Conservation (phyloP, 176 grass and related monocot species). For the Chrysopogon serrulatus region DNA sequence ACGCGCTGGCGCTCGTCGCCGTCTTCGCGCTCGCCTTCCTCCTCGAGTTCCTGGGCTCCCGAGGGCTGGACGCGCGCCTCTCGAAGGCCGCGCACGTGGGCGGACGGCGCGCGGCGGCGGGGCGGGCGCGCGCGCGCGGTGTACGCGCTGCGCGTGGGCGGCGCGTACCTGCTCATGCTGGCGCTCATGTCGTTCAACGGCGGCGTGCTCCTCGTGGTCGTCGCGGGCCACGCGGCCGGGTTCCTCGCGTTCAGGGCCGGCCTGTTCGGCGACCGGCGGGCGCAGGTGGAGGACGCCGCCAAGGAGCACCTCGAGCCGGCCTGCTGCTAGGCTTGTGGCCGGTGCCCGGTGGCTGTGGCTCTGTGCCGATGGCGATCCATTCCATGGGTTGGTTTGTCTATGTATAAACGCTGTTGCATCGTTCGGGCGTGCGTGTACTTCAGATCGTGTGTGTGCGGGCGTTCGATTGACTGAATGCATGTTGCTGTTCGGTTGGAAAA, state of each 20-base stretch:
- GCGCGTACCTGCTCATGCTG: conserved; percentile 79
- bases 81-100: not conserved
- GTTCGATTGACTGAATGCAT: not conserved
- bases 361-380: not conserved
- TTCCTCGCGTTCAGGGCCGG: conserved; percentile 47
- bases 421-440: not conserved
- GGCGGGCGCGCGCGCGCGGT: conserved; percentile 26
- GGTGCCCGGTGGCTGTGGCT: no score
- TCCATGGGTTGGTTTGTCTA: not conserved
- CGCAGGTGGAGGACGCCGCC: conserved; percentile 20
- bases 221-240: conserved; percentile 49
- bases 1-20: conserved; percentile 56
- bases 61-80: conserved; percentile 20
- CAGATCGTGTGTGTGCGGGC: not conserved
- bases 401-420: not conserved
- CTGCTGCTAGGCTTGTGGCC: not conserved
- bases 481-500: not conserved
- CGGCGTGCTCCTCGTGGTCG: conserved; percentile 55
- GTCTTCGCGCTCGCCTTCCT: conserved; percentile 46
- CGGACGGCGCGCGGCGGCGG: not conserved
- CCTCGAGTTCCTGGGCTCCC: conserved; percentile 50
- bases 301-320: not conserved
- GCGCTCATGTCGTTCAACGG: conserved; percentile 97
- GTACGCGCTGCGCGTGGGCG: conserved; percentile 50
- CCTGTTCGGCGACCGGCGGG: conserved; percentile 20